These are phyloP conservation scores for Diaporthe helianthi DNA, from an alignment of 2,329 filamentous ascomycete species.

Conservation along the genomic window DNA sequence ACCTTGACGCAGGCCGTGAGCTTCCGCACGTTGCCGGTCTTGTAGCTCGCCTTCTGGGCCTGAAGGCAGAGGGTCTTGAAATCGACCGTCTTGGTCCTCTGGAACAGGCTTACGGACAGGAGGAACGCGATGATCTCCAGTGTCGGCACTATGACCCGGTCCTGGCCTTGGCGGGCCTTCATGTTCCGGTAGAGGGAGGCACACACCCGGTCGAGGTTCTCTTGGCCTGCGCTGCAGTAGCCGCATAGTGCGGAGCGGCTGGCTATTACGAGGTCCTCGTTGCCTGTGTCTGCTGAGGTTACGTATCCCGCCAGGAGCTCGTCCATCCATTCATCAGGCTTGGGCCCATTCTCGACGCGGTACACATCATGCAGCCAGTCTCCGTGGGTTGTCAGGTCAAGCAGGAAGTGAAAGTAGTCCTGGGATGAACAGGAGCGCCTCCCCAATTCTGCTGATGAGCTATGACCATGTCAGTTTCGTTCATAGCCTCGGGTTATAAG, in stretches of 20 bases:
- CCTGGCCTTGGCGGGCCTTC: slow-evolving; percentile 60
- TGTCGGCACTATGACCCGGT: slow-evolving; percentile 76
- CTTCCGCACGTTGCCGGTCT: slow-evolving; percentile 81
- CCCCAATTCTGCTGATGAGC: slow-evolving; percentile 46
- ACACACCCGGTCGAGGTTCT: slow-evolving; percentile 54
- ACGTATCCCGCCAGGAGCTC: slow-evolving; percentile 71
- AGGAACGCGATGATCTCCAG: slow-evolving; percentile 82
- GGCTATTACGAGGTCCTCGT: slow-evolving; percentile 75
- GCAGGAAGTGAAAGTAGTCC: slow-evolving; percentile 63
- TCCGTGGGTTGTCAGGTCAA: slow-evolving; percentile 52
- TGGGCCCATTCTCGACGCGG: slow-evolving; percentile 43
- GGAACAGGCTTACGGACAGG: slow-evolving; percentile 66
- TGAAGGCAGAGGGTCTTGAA: slow-evolving; percentile 69
- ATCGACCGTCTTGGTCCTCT: slow-evolving; percentile 48
- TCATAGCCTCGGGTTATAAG: too few species aligned
- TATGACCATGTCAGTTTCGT: slow-evolving; percentile 37
- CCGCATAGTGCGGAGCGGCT: slow-evolving; percentile 70
- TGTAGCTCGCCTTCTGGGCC: slow-evolving; percentile 81
- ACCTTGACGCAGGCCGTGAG: slow-evolving; percentile 81
- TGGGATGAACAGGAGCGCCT: slow-evolving; percentile 62
- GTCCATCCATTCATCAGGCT: slow-evolving; percentile 51
- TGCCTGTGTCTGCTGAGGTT: slow-evolving; percentile 78
- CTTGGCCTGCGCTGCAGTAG: slow-evolving; percentile 53
- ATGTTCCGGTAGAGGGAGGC: slow-evolving; percentile 62
- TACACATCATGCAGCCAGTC: slow-evolving; percentile 48